These are phyloP conservation scores for Aspergillus costaricaensis DNA, from an alignment of 2,329 filamentous ascomycete species.

Conservation along the genomic window DNA sequence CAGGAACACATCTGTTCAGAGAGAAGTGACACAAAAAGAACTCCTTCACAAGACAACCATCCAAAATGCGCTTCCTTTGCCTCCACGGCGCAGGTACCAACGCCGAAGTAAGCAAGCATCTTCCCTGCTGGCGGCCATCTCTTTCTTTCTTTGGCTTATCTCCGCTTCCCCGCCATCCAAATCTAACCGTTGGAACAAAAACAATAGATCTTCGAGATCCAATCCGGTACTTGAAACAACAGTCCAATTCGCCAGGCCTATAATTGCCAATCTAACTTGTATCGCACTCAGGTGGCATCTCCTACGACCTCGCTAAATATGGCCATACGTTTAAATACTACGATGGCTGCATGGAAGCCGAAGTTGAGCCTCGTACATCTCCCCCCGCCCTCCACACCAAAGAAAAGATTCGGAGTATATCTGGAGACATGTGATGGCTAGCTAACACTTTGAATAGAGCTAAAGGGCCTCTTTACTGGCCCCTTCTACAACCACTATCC, in stretches of 20 bases:
- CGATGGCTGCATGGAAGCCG: conserved; percentile 28
- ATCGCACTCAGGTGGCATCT: conserved; percentile 29
- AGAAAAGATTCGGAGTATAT: not conserved
- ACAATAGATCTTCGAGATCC: conserved; percentile 37
- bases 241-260: not conserved
- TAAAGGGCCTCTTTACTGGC: conserved; percentile 32
- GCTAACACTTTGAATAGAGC: conserved; percentile 21
- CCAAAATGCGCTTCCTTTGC: conserved; percentile 36
- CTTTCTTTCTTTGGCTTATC: not conserved
- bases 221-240: conserved; percentile 26
- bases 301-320: conserved; percentile 27
- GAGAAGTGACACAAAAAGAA: not conserved
- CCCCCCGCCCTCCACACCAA: not conserved
- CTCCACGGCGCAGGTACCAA: conserved; percentile 36
- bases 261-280: not conserved
- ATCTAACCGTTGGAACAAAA: not conserved
- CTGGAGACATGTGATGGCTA: too few species aligned
- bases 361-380: conserved; percentile 30
- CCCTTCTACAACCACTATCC: conserved; percentile 37
- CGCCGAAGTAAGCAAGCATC: conserved; percentile 27
- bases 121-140: too few species aligned
- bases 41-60: not conserved
- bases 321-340: conserved; percentile 34
- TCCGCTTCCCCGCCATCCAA: not conserved
- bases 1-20: not conserved